Evolutionary conservation across 129 eudicot genomes (phyloP).

Genomic region (Chrysanthemum makinoi): DNA sequence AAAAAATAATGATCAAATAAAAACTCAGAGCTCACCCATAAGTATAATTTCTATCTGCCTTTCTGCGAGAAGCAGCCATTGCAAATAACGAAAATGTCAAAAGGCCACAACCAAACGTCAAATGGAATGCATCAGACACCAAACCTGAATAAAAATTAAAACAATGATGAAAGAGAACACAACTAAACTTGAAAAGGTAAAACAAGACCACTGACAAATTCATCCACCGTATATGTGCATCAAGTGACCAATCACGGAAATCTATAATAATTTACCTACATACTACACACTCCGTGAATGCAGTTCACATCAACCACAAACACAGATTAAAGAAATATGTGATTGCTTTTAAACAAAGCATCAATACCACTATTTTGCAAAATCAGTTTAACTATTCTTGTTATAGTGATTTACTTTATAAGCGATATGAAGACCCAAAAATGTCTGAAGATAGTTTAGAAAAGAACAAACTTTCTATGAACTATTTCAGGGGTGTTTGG

Average conservation of each 20-base stretch:
- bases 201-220: neutral
- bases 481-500: no score
- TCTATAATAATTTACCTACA: no score
- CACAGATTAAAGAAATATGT: neutral
- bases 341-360: neutral
- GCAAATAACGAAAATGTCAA: conserved; percentile 90
- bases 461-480: no score
- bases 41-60: conserved; percentile 68
- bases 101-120: conserved; percentile 95
- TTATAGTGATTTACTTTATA: no score
- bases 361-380: neutral
- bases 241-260: no score
- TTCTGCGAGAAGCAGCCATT: conserved; percentile 77
- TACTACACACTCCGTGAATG: no score
- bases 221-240: no score
- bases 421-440: no score
- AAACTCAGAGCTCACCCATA: conserved; percentile 62
- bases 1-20: neutral
- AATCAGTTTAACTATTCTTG: no score
- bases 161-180: no score
- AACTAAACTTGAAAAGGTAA: neutral
- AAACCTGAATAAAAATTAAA: conserved; percentile 49
- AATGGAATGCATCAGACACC: conserved; percentile 99
- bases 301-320: neutral
- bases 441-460: no score